A percentile compares a stretch with the other conserved stretches of the same genome.
Evolutionary conservation across 2,329 filamentous ascomycete genomes (phyloP).

Genomic region (Sarocladiaceae sp.): DNA sequence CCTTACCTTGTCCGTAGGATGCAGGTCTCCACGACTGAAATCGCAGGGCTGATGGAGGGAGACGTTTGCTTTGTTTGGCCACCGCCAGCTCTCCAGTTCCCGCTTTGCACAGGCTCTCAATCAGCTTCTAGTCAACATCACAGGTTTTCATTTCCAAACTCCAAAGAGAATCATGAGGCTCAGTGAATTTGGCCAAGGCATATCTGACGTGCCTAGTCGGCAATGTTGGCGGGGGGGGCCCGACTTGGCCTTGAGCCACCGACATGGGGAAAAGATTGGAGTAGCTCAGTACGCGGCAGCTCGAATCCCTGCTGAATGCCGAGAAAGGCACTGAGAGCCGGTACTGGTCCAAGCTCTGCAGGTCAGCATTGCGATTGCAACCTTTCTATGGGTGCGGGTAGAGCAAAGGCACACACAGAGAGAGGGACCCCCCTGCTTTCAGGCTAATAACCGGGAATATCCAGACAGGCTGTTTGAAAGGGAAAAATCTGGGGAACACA

Average conservation of each 20-base stretch:
- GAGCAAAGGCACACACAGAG: too few species aligned
- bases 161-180: not conserved
- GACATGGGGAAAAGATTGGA: not conserved
- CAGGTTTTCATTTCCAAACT: too few species aligned
- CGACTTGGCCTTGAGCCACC: slow-evolving; percentile 2
- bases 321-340: not conserved
- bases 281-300: not conserved
- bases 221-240: not conserved
- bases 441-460: slow-evolving; percentile 7
- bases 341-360: not conserved
- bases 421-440: too few species aligned
- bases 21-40: too few species aligned
- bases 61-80: too few species aligned
- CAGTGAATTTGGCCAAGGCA: not conserved
- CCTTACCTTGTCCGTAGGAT: too few species aligned
- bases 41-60: too few species aligned
- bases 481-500: not conserved
- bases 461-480: not conserved
- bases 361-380: slow-evolving; percentile 4
- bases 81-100: too few species aligned
- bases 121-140: too few species aligned
- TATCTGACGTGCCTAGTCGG: slow-evolving; percentile 5
- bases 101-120: too few species aligned
- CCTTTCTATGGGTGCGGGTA: slow-evolving; percentile 4
- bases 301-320: not conserved